phyloP scores from a whole-genome alignment of 2,329 filamentous ascomycete species.

The Dothistroma septosporum region DNA sequence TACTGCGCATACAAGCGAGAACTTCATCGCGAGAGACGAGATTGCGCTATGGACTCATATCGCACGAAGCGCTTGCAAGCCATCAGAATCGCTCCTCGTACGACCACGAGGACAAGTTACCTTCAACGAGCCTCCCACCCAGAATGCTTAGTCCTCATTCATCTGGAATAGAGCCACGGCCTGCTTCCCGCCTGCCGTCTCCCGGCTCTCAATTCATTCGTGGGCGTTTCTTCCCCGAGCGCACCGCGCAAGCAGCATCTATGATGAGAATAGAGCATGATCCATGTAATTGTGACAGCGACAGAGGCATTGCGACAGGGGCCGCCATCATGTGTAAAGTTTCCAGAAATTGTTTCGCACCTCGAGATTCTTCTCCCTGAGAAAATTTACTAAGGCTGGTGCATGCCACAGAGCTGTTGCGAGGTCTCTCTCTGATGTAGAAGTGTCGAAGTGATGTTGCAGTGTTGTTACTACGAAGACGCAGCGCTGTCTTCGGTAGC shows the following conservation, averaged over 20 bases:
- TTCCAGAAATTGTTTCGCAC: not conserved
- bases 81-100: no score
- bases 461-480: not conserved
- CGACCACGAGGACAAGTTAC: no score
- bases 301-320: not conserved
- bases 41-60: no score
- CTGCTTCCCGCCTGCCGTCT: not conserved
- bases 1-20: no score
- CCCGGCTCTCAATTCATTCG: not conserved
- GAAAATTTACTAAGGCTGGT: not conserved
- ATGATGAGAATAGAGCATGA: not conserved
- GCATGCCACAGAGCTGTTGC: not conserved
- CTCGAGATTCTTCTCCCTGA: not conserved
- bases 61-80: no score
- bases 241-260: not conserved
- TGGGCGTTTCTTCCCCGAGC: not conserved
- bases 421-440: no score
- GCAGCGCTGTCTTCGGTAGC: not conserved
- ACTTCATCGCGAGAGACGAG: no score
- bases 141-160: not conserved
- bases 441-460: no score
- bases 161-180: not conserved
- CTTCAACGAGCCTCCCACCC: no score
- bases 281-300: not conserved
- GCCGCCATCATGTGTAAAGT: not conserved